phyloP scores from a whole-genome alignment of 257 asterid genomes.

The Parsonsia alboflavescens region DNA sequence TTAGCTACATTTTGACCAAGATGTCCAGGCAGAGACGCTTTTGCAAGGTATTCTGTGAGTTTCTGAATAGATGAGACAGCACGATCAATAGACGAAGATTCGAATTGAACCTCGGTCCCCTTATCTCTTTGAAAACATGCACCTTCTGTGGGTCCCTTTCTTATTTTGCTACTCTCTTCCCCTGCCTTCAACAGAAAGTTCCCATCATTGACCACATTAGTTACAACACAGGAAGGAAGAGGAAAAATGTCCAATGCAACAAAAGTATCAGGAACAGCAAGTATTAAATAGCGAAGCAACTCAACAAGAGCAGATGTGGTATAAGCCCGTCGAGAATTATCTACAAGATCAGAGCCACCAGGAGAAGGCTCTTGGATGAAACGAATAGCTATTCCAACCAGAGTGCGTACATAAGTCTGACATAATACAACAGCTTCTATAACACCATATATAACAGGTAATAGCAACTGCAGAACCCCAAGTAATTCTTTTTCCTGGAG shows the following conservation, averaged over 20 bases:
- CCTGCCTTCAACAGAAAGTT: slow-evolving; percentile 59
- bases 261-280: slow-evolving; percentile 94
- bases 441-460: slow-evolving; percentile 90
- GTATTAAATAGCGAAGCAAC: slow-evolving; percentile 90
- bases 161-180: slow-evolving; percentile 64
- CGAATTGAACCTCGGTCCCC: slow-evolving; percentile 49
- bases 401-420: slow-evolving; percentile 79
- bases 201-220: slow-evolving; percentile 64
- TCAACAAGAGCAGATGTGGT: slow-evolving; percentile 91
- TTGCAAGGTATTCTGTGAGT: slow-evolving; percentile 70
- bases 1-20: slow-evolving; percentile 71
- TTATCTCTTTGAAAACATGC: slow-evolving; percentile 47
- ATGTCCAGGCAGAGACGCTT: slow-evolving; percentile 62
- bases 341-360: slow-evolving; percentile 96
- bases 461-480: slow-evolving; percentile 79
- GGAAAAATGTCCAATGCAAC: slow-evolving; percentile 95
- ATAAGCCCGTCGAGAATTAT: slow-evolving; percentile 90
- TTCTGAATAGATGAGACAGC: slow-evolving; percentile 79
- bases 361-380: slow-evolving; percentile 93
- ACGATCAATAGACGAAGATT: slow-evolving; percentile 51
- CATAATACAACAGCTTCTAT: slow-evolving; percentile 84
- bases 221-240: slow-evolving; percentile 59
- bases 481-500: slow-evolving; percentile 83
- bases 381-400: slow-evolving; percentile 66
- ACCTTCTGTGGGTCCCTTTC: slow-evolving; percentile 47